Percentiles rank a stretch among this genome's conserved stretches.
These are phyloP conservation scores for Brasenia schreberi DNA, from an alignment of 164 flowering plant genomes.

Conservation along the genomic window DNA sequence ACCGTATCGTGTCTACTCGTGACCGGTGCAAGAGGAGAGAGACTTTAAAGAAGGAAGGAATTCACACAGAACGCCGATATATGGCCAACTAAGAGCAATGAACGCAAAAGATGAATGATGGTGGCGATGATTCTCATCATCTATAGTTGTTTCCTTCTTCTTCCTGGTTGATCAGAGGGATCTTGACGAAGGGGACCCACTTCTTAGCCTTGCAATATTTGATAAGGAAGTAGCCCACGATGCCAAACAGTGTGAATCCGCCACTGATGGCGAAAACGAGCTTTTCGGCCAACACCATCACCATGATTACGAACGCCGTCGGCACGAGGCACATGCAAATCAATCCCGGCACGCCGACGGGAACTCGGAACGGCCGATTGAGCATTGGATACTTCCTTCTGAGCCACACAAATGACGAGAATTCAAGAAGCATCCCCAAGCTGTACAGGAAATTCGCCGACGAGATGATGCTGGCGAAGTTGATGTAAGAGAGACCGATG, in stretches of 20 bases:
- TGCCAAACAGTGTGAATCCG: constrained; percentile 18
- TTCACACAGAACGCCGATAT: too few relatives aligned
- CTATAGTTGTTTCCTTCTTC: neutral
- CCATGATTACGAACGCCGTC: constrained; percentile 31
- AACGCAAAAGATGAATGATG: too few relatives aligned
- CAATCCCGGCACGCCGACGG: constrained; percentile 20
- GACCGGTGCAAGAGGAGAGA: too few relatives aligned
- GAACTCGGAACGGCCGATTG: constrained; percentile 40
- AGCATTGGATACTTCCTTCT: constrained; percentile 25
- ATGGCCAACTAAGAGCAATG: too few relatives aligned
- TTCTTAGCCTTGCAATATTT: constrained; percentile 15
- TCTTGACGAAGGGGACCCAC: constrained; percentile 18
- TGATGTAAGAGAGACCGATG: constrained; percentile 29
- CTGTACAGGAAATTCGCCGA: constrained; percentile 51
- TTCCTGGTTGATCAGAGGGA: neutral
- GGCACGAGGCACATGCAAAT: constrained; percentile 43
- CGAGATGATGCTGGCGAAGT: constrained; percentile 32
- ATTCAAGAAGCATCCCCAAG: constrained; percentile 54
- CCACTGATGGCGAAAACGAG: constrained; percentile 27
- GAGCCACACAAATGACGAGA: constrained; percentile 46
- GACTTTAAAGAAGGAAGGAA: too few relatives aligned
- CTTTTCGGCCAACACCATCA: constrained; percentile 30
- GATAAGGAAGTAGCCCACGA: constrained; percentile 22
- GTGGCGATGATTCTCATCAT: too few relatives aligned
- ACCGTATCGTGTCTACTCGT: too few relatives aligned